Percentiles rank a stretch among this genome's conserved stretches.
These are phyloP conservation scores for Leccinum pachyderme DNA, from an alignment of 1,284 basidiomycete species.

Conservation along the genomic window DNA sequence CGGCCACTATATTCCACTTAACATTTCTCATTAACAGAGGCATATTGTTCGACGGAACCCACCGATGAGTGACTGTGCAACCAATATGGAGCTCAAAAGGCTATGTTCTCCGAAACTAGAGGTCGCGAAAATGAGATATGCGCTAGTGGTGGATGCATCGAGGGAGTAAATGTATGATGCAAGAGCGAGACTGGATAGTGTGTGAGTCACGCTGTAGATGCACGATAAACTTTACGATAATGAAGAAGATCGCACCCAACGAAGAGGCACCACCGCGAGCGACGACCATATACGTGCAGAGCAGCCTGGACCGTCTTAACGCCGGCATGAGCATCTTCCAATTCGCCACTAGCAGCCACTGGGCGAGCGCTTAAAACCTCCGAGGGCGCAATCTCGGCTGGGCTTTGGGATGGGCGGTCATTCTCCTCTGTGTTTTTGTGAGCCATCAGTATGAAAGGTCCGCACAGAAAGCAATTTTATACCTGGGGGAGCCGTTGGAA, in stretches of 20 bases:
- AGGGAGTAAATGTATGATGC: constrained; percentile 78
- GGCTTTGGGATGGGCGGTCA: not conserved
- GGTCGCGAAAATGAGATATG: constrained; percentile 63
- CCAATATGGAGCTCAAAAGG: constrained; percentile 64
- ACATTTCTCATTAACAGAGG: not conserved
- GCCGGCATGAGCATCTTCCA: constrained; percentile 41
- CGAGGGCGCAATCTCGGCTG: not conserved
- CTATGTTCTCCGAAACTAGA: constrained; percentile 61
- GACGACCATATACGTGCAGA: constrained; percentile 50
- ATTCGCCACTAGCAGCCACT: constrained; percentile 5
- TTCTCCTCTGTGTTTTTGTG: constrained; percentile 3
- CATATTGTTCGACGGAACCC: constrained; percentile 8
- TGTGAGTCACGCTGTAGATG: not conserved
- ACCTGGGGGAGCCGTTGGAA: constrained; percentile 21
- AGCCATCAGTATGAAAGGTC: constrained; percentile 4
- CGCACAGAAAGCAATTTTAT: not conserved
- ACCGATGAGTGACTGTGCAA: constrained; percentile 58
- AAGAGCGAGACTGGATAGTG: constrained; percentile 52
- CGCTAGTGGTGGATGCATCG: constrained; percentile 66
- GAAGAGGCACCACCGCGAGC: constrained; percentile 62
- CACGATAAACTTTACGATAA: not conserved
- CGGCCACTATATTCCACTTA: constrained; percentile 40
- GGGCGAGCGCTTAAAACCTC: not conserved
- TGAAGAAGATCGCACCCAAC: constrained; percentile 44
- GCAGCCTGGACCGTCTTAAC: constrained; percentile 53